Base-by-base conservation (phyloP, 352 stramenopile species). In the Peronosclerospora sorghi region DNA sequence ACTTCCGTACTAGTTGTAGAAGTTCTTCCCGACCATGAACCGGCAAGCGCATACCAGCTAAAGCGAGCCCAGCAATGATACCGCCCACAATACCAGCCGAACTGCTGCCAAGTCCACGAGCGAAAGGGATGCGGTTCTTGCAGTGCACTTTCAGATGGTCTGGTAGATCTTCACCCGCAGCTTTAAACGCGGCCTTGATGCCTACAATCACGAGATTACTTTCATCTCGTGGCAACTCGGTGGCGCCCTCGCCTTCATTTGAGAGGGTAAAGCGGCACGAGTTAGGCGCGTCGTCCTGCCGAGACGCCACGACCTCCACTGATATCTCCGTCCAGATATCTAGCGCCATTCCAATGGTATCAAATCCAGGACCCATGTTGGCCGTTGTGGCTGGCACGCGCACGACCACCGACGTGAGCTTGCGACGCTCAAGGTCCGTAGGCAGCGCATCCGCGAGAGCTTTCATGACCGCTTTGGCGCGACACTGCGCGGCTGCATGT, bases 291-390 rank as follows among this genome's bases (percentile, higher is more conserved):
- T 63, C 58, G 1, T 41, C 44, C 8, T 50, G 51, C 8, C 56
- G 52, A 4, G 63, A 59, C 18, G 59, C 44, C 59, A 83, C 48
- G 15, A 97, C 72, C 56, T 95, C 75, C 4, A 98, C 94, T 15
- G 95, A 97, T 28, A 98, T 94, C 73, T 99, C 95, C 15, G 86
- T 97, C 96, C 96, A 99, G 48, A 99, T 96, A 72, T 98, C 96
- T 19, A 99, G 83, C 9, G 95, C 95, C 81, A 98, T 96, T 34
- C 94, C 95, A 56, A 98, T 96, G 42, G 91, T 98, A 63, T 98
- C 95, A 53, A 96, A 98, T 48, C 96, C 96, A 1, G 96, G 95
- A 0, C 96, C 96, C 80, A 98, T 91, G 71, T 99, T 99, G 45
- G 96, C 96, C 4, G 94, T 98, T 42, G 93, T 98, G 14, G 96